phyloP scores from a whole-genome alignment of 768 basidiomycete genomes.

The Artomyces pyxidatus region DNA sequence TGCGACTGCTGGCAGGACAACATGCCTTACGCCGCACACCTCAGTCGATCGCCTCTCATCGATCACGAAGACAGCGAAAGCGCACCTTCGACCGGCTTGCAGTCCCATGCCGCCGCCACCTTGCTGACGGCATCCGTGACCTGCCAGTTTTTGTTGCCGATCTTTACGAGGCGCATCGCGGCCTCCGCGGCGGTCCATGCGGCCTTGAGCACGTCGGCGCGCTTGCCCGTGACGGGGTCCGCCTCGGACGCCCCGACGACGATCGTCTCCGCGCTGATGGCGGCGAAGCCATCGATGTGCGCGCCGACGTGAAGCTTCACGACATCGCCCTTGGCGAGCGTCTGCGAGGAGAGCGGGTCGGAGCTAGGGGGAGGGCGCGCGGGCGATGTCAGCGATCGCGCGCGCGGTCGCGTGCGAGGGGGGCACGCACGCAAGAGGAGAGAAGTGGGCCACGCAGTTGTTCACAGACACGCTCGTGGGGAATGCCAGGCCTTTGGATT shows the following conservation, averaged over 20 bases:
- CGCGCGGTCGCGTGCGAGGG: neutral
- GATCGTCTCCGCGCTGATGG: conserved; percentile 89
- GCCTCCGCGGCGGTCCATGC: conserved; percentile 90
- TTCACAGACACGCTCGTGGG: conserved; percentile 92
- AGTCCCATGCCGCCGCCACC: conserved; percentile 63
- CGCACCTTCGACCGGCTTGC: conserved; percentile 91
- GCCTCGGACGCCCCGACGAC: conserved; percentile 73
- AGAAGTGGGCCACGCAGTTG: conserved; percentile 93
- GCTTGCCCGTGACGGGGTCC: conserved; percentile 73
- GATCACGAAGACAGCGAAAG: conserved; percentile 1
- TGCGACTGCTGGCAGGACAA: conserved; percentile 92
- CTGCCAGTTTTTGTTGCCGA: conserved; percentile 91
- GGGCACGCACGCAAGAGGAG: conserved; percentile 76
- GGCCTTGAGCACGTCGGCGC: conserved; percentile 89
- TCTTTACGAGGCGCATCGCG: conserved; percentile 86
- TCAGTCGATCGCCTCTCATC: neutral
- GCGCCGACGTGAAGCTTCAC: conserved; percentile 96
- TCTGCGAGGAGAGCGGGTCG: conserved; percentile 60
- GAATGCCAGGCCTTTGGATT: conserved; percentile 72
- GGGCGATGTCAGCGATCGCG: conserved; percentile 6
- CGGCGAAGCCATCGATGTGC: conserved; percentile 96
- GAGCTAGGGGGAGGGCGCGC: conserved; percentile 41
- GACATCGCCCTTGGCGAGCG: conserved; percentile 77
- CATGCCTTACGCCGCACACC: conserved; percentile 52
- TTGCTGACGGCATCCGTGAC: conserved; percentile 83